phyloP scores from a whole-genome alignment of 345 rosid genomes.

The Eucalyptus lansdowneana region DNA sequence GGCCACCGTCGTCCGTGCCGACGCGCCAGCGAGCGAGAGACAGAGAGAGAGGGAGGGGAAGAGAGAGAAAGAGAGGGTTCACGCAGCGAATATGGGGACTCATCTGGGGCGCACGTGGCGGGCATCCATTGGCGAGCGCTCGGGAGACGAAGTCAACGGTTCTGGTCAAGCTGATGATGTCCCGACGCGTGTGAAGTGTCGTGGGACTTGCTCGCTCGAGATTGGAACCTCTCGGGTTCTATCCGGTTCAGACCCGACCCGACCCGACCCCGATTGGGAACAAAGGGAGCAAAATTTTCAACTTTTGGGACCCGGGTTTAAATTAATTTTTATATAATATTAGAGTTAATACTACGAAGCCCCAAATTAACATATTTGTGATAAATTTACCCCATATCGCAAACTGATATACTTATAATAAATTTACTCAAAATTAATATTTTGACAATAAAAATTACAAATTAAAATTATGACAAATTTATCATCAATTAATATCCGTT shows the following conservation, averaged over 20 bases:
- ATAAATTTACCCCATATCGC: rapidly evolving
- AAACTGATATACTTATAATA: too few relatives aligned
- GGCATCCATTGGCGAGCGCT: background rate
- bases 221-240: background rate
- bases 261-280: background rate
- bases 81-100: constrained; percentile 16
- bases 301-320: background rate
- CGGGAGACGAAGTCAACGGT: constrained; percentile 5
- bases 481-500: too few relatives aligned
- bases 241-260: background rate
- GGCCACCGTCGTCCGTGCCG: background rate
- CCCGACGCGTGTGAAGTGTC: background rate
- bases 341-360: too few relatives aligned
- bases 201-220: background rate
- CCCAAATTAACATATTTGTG: too few relatives aligned
- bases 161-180: background rate
- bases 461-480: too few relatives aligned
- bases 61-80: background rate
- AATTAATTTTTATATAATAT: too few relatives aligned
- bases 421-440: too few relatives aligned
- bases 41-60: background rate
- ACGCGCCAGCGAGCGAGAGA: background rate
- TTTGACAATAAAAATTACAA: too few relatives aligned
- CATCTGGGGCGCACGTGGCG: constrained; percentile 2
- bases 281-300: background rate